Evolutionary conservation across 345 rosid genomes (phyloP).

Genomic region (Gossypium thurberi): DNA sequence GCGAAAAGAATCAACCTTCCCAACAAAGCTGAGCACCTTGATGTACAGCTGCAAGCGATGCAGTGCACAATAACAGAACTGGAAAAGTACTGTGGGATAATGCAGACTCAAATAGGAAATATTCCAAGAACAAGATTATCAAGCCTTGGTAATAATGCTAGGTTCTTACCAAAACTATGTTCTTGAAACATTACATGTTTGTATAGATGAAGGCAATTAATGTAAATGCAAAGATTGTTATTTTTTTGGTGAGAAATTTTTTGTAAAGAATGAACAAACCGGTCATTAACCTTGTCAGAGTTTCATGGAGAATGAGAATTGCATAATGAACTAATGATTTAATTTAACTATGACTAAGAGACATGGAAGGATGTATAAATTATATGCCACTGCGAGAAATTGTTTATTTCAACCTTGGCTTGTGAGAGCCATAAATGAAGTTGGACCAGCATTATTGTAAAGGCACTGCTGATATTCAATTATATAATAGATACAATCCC

Average conservation of each 20-base stretch:
- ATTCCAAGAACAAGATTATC: slow-evolving; percentile 19
- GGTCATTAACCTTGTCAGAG: neutral
- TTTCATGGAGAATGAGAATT: slow-evolving; percentile 1
- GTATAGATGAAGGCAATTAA: neutral
- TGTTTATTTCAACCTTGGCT: neutral
- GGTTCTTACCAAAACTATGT: slow-evolving; percentile 34
- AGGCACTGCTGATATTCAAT: too few relatives aligned
- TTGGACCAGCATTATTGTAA: too few relatives aligned
- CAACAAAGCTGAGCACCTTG: slow-evolving; percentile 16
- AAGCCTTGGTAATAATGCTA: slow-evolving; percentile 16
- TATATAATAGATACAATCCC: too few relatives aligned
- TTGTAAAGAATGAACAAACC: neutral
- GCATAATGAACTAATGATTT: slow-evolving; percentile 11
- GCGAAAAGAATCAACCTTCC: slow-evolving; percentile 17
- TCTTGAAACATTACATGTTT: slow-evolving; percentile 15
- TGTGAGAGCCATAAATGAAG: slow-evolving; percentile 16
- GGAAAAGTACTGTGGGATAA: slow-evolving; percentile 21
- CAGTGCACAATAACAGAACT: slow-evolving; percentile 16
- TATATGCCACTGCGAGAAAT: too few relatives aligned
- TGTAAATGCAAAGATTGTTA: slow-evolving; percentile 6
- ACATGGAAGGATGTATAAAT: neutral
- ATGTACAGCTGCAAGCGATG: slow-evolving; percentile 21
- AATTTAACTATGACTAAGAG: neutral
- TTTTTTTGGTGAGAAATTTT: neutral
- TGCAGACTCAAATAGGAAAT: slow-evolving; percentile 25